Base-by-base conservation (phyloP, 2,329 filamentous ascomycete genomes). In the Penicillium crustosum region DNA sequence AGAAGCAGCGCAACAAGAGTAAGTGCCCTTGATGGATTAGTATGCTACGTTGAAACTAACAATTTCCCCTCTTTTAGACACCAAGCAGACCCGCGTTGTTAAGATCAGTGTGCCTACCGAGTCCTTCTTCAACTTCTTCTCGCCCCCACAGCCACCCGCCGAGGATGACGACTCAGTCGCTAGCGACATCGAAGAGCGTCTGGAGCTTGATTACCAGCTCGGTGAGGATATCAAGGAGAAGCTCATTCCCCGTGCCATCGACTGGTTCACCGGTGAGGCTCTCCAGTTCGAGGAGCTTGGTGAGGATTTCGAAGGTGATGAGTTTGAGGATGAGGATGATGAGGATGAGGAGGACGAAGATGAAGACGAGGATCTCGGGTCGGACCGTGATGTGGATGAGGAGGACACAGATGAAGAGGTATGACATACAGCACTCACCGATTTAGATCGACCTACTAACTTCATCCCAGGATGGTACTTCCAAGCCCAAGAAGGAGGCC, bases 1-100 rank as follows among this genome's bases (percentile, higher is more conserved):
- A 99, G 87, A 99, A 99, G 85, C 94, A 99, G 82, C 87, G 94
- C 65, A 99, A 99, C 82, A 99, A 97, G 87, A 97, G 94, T 99
- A 83, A 81, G 86, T 75, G 10, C 27, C 29, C 19, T 29, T 15
- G 17, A 12, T n/a, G 44, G 17, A 17, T 19, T 13, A 23, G 13
- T 15, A 8, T 19, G 6, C 33, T 13, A 52, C 12, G 9, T 19
- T 31, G 25, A 21, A 38, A 51, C 31, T 44, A 19, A 56, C 39
- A 23, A 17, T 12, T 36, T 1, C 17, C 33, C 6, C 69, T 59
- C 55, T 39, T 61, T 5, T 70, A 97, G 94, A 94, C 83, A 99
- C 94, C 68, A 99, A 99, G 83, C 94, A 99, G 78, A 99, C 94
- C 61, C 91, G 94, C 66, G 91, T 99, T 67, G 93, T 99, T 67